Evolutionary conservation across 2,329 filamentous ascomycete genomes (phyloP).

Genomic region (Cadophora gregata): DNA sequence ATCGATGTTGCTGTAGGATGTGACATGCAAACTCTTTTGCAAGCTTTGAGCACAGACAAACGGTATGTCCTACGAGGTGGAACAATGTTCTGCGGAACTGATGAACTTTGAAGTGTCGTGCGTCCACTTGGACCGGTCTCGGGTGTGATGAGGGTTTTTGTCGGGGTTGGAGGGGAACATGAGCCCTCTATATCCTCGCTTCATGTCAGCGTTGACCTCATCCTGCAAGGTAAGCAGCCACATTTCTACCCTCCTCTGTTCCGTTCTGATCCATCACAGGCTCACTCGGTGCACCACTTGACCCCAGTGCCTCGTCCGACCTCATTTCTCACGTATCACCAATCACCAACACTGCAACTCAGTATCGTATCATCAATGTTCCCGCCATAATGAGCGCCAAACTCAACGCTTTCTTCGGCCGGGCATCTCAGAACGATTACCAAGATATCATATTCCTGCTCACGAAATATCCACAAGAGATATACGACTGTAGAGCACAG

Average conservation of each 20-base stretch:
- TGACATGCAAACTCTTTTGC: not conserved
- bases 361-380: not conserved
- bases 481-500: not conserved
- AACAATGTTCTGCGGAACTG: too few species aligned
- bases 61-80: too few species aligned
- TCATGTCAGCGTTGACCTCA: not conserved
- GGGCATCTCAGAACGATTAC: not conserved
- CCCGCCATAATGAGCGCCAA: not conserved
- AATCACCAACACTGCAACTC: not conserved
- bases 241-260: too few species aligned
- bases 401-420: not conserved
- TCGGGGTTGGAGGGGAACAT: not conserved
- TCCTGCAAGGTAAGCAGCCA: not conserved
- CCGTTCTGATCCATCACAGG: not conserved
- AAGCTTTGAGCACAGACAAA: not conserved
- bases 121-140: not conserved
- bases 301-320: not conserved
- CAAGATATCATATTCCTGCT: not conserved
- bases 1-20: not conserved
- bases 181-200: not conserved
- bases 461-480: not conserved
- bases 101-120: too few species aligned
- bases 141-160: not conserved
- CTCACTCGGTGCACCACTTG: not conserved
- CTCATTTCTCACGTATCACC: not conserved